These are phyloP conservation scores for Globisporangium canariense DNA, from an alignment of 352 stramenopile species.

Conservation along the genomic window DNA sequence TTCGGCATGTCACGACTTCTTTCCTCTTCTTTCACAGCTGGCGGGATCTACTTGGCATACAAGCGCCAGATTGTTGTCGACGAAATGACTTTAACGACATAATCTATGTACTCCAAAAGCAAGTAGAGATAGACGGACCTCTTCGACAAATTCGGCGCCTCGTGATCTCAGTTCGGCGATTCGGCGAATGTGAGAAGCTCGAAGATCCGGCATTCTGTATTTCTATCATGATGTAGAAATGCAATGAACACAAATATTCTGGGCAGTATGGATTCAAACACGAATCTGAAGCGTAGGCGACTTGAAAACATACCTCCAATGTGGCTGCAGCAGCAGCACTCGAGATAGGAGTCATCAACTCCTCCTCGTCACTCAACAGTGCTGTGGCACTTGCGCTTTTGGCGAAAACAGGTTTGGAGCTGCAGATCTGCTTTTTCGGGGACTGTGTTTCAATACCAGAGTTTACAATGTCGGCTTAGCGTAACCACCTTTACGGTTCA, in stretches of 20 bases:
- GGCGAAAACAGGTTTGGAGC: neutral
- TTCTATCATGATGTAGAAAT: constrained; percentile 19
- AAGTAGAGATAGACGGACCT: constrained; percentile 12
- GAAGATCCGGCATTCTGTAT: constrained; percentile 61
- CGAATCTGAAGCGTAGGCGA: neutral
- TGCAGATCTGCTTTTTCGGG: constrained; percentile 30
- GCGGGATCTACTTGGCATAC: constrained; percentile 1
- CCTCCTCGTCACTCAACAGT: neutral
- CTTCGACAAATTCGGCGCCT: constrained; percentile 29
- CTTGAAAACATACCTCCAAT: constrained; percentile 23
- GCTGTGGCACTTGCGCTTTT: constrained; percentile 25
- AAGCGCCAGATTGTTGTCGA: neutral
- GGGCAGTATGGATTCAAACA: neutral
- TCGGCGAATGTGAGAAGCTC: constrained; percentile 62
- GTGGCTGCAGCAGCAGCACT: neutral
- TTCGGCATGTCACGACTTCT: constrained; percentile 5
- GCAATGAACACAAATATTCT: neutral
- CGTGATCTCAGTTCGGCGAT: constrained; percentile 53
- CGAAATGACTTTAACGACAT: neutral
- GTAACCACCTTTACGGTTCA: neutral
- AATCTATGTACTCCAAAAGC: neutral
- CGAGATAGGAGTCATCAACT: neutral
- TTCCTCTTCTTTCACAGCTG: neutral
- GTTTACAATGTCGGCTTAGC: neutral
- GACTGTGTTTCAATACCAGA: constrained; percentile 23